Base-by-base conservation (phyloP, 2,329 filamentous ascomycete species). In the Hymenoscyphus infarciens region DNA sequence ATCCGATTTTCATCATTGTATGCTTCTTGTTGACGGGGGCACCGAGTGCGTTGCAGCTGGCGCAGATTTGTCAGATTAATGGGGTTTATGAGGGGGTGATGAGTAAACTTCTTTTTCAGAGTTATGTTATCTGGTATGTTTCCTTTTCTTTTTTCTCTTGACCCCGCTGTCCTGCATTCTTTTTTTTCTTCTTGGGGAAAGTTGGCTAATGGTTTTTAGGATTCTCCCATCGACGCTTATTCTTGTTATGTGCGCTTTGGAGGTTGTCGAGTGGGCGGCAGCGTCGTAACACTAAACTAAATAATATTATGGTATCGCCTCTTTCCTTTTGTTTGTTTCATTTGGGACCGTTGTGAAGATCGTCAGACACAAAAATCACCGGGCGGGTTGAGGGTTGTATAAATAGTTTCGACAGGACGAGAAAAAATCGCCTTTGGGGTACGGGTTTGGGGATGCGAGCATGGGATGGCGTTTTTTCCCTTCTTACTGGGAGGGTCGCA, bases 41-140 rank as follows among this genome's bases (percentile, higher is more conserved):
- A 2, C 95, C 95, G 5, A 96, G 90, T 66, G 95, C 95, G 29
- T 81, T 99, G 67, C 95, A 99, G 78, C 80, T 99, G 73, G 94
- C 95, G 6, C 95, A 99, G 78, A 99, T 99, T 65, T 99, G 95
- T 78, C 95, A 98, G 82, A 90, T 98, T 78, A 99, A 99, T 77
- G 89, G 89, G 66, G 95, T 99, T 10, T 99, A 92, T 76, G 94
- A 98, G 81, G 87, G 89, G 19, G 92, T 95, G 57, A 98, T 99
- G 93, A 90, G 91, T 66, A 90, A 87, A 75, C 83, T 99, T 62
- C 79, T 98, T 58, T 97, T 98, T 80, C 94, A 97, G 80, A 97
- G 94, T 78, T 96, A 96, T 74, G 92, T 99, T 64, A 88, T 97
- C 67, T 97, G 92, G 91, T 91, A 80, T 78, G 87, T 81, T 60